Evolutionary conservation across 2,329 filamentous ascomycete species (phyloP), one percentile per base, ranked within the genome.

Genomic region (Colletotrichum sidae): DNA sequence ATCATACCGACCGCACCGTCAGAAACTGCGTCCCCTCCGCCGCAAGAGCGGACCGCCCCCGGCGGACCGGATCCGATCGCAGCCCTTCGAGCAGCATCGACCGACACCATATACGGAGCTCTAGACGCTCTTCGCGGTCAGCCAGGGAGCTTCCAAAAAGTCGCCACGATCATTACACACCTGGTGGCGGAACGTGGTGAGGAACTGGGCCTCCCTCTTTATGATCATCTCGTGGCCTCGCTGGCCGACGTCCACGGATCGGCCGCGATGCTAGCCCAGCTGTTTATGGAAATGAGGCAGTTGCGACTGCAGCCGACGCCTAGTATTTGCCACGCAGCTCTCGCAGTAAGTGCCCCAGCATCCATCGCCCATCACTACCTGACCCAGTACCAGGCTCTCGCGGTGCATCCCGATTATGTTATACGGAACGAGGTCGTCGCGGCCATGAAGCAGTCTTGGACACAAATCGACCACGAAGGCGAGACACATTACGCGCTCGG

Each of bases 371-470:
- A 9, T 6, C 33, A 8, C 7, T 37, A 3, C 34, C 13, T 7
- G 8, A 6, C 37, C 13, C 37, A 42, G n/a, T 2, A 4, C 17
- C 68, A 91, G 83, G 90, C 87, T 6, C 82, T 97, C 33, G 88
- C 92, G 0, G 87, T 96, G 8, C 96, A 98, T 74, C 93, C 95
- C 0, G 92, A 98, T 76, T 95, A 96, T 71, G 70, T 93, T 6
- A 80, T 96, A 33, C 89, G 94, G 41, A 85, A 87, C 57, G 84
- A 90, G 41, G 84, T 97, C 4, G 80, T 97, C 44, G 80, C 87
- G 59, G 89, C 90, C 60, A 93, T 96, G 91, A 87, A 88, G 71
- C 83, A 88, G 60, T 84, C 88, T 68, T 97, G 93, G 92, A 84
- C 79, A 81, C 8, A 79, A 92, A 8, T 87, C 83, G 46, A 85